These are phyloP conservation scores for Hypomyces perniciosus DNA, from an alignment of 2,329 filamentous ascomycete species.

Conservation along the genomic window DNA sequence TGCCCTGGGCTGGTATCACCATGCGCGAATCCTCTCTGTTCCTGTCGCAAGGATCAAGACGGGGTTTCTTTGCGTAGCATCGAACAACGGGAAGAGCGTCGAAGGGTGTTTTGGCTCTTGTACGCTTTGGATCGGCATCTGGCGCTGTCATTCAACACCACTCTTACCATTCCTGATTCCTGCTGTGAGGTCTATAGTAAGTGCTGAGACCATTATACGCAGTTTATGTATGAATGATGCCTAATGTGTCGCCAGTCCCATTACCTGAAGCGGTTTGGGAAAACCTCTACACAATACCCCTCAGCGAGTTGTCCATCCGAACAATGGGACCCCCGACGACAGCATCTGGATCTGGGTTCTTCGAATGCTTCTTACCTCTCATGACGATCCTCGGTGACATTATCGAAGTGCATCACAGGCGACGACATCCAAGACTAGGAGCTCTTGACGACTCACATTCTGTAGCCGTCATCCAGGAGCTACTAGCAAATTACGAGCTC, in stretches of 20 bases:
- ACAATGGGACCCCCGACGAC: conserved; percentile 32
- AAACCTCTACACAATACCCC: conserved; percentile 28
- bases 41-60: conserved; percentile 25
- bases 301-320: conserved; percentile 27
- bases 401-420: conserved; percentile 40
- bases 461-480: conserved; percentile 29
- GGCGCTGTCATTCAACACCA: conserved; percentile 40
- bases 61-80: conserved; percentile 21
- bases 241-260: conserved; percentile 23
- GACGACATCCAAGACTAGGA: conserved; percentile 38
- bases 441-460: conserved; percentile 28
- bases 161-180: conserved; percentile 39
- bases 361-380: conserved; percentile 45
- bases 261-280: conserved; percentile 37
- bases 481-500: conserved; percentile 33
- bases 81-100: conserved; percentile 41
- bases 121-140: conserved; percentile 43
- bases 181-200: conserved; percentile 37
- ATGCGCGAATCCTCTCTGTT: conserved; percentile 27
- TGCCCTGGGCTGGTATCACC: conserved; percentile 23
- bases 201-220: not conserved
- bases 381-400: conserved; percentile 45
- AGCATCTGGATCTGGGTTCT: conserved; percentile 38
- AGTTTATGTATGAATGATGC: not conserved
- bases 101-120: conserved; percentile 43